These are phyloP conservation scores for Haplosporangium gracile DNA, from an alignment of 192 early-diverging fungal species.

Conservation along the genomic window DNA sequence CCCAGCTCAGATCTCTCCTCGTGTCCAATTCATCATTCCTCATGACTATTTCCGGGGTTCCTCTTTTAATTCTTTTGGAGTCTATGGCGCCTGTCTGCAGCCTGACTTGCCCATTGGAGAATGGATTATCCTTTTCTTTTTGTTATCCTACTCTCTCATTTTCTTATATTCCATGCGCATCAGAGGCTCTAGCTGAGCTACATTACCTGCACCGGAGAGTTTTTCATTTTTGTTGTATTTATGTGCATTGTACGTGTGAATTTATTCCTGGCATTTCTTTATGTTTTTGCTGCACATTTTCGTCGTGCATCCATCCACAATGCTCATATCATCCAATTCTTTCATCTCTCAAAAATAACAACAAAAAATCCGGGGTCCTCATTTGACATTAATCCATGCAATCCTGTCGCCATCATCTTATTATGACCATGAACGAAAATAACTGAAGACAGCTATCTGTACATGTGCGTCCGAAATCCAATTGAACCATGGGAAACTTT, in stretches of 20 bases:
- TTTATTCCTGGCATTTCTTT: background rate
- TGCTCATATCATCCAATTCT: background rate
- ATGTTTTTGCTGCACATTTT: background rate
- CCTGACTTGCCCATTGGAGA: background rate
- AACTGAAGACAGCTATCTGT: no score
- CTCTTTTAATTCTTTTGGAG: background rate
- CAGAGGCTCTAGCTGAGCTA: background rate
- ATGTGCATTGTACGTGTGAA: background rate
- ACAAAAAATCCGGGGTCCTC: background rate
- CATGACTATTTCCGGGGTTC: background rate
- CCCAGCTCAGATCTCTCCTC: no score
- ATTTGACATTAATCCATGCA: background rate
- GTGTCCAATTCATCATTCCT: no score
- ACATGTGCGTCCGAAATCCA: background rate
- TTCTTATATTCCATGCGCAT: background rate
- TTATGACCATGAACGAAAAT: background rate
- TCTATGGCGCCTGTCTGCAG: background rate
- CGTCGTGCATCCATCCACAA: background rate
- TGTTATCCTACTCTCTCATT: background rate
- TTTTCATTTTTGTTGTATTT: background rate
- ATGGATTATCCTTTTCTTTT: background rate
- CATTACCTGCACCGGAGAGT: background rate
- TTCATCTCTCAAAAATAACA: background rate
- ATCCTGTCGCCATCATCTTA: background rate
- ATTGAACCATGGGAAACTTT: background rate